phyloP scores from a whole-genome alignment of 495 filamentous ascomycete species.

The Penicillium antarcticum region DNA sequence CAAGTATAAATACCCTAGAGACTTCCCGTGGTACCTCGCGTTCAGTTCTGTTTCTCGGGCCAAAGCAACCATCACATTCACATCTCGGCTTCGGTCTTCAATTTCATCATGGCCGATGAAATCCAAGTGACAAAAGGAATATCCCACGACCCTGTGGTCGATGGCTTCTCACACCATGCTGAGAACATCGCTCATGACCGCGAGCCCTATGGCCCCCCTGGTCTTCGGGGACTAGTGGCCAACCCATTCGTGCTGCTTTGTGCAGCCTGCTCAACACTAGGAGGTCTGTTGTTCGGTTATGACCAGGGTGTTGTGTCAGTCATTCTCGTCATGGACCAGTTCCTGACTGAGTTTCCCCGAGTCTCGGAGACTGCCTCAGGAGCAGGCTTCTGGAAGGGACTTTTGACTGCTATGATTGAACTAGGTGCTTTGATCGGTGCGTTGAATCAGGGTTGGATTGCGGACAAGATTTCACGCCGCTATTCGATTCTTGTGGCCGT shows the following conservation, averaged over 20 bases:
- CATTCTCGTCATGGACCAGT: conserved; percentile 56
- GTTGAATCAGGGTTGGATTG: conserved; percentile 56
- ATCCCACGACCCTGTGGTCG: conserved; percentile 14
- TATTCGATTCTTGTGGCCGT: conserved; percentile 57
- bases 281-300: conserved; percentile 57
- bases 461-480: conserved; percentile 55
- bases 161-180: conserved; percentile 42
- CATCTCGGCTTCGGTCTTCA: background rate
- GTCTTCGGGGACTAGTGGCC: conserved; percentile 45
- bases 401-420: conserved; percentile 61
- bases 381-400: conserved; percentile 55
- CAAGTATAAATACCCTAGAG: no score
- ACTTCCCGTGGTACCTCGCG: no score
- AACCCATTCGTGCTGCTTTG: conserved; percentile 51
- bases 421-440: conserved; percentile 54
- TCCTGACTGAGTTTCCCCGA: conserved; percentile 46
- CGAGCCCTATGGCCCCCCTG: conserved; percentile 45
- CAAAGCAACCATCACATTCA: background rate
- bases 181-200: conserved; percentile 35
- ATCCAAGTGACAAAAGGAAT: conserved; percentile 11
- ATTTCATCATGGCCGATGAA: conserved; percentile 12
- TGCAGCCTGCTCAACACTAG: conserved; percentile 52
- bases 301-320: conserved; percentile 57
- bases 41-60: background rate
- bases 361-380: conserved; percentile 39